Percentiles rank a stretch among this genome's conserved stretches.
phyloP scores from a whole-genome alignment of 768 basidiomycete genomes.

The Auricularia sp. region DNA sequence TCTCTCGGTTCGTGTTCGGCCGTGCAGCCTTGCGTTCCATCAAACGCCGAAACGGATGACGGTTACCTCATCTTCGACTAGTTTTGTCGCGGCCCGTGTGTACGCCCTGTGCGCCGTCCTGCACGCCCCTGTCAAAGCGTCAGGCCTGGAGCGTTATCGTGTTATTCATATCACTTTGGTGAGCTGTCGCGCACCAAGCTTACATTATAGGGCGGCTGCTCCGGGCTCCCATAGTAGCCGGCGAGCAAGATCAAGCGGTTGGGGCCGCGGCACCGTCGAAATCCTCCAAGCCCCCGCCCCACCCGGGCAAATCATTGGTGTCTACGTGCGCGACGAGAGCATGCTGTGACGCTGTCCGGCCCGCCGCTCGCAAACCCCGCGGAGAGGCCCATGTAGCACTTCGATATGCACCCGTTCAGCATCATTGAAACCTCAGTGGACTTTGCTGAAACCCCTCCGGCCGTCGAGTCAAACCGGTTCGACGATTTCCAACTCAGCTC shows the following conservation, averaged over 20 bases:
- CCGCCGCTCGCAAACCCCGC: slow-evolving; percentile 4
- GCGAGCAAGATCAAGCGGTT: slow-evolving; percentile 68
- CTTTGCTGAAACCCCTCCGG: too few species aligned
- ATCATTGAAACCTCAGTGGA: not conserved
- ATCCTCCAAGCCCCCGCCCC: slow-evolving; percentile 59
- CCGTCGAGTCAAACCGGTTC: too few species aligned
- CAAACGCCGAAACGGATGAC: too few species aligned
- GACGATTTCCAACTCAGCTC: too few species aligned
- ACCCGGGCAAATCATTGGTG: slow-evolving; percentile 57
- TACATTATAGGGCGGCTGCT: slow-evolving; percentile 75
- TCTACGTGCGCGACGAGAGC: slow-evolving; percentile 75
- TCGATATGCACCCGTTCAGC: not conserved
- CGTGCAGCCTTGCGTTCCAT: too few species aligned
- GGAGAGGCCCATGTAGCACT: not conserved
- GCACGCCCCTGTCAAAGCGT: too few species aligned
- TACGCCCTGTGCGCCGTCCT: too few species aligned
- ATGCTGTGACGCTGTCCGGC: slow-evolving; percentile 5
- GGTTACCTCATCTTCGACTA: too few species aligned
- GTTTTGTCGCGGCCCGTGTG: too few species aligned
- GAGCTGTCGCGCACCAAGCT: slow-evolving; percentile 30
- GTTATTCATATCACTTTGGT: too few species aligned
- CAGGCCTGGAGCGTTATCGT: too few species aligned
- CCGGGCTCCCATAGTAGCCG: slow-evolving; percentile 63
- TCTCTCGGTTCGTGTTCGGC: too few species aligned
- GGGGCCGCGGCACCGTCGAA: slow-evolving; percentile 49